A percentile compares a stretch with the other conserved stretches of the same genome.
These are phyloP conservation scores for Aspergillus flavus DNA, from an alignment of 2,329 filamentous ascomycete species.

Conservation along the genomic window DNA sequence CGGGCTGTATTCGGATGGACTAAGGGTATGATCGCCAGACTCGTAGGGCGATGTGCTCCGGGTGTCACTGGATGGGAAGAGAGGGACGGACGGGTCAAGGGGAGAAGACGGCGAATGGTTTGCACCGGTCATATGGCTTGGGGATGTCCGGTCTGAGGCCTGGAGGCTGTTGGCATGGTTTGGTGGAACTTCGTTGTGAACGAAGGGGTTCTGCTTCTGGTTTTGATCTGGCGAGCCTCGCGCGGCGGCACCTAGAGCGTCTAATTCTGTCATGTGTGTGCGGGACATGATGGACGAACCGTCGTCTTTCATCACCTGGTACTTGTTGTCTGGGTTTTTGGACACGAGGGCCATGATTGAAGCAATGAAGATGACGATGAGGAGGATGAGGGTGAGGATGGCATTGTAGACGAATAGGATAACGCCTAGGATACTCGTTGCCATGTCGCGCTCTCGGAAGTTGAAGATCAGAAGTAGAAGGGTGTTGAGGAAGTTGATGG, in stretches of 20 bases:
- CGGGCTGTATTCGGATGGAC: neutral
- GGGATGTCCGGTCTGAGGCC: neutral
- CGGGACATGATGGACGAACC: conserved; percentile 95
- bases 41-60: neutral
- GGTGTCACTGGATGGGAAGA: neutral
- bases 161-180: neutral
- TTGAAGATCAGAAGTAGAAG: conserved; percentile 89
- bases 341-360: conserved; percentile 78
- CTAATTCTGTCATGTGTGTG: conserved; percentile 70
- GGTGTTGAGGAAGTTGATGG: conserved; percentile 85
- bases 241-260: conserved; percentile 84
- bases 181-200: conserved; percentile 40
- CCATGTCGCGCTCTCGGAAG: conserved; percentile 78
- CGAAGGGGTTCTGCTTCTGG: conserved; percentile 58
- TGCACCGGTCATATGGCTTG: neutral
- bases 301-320: conserved; percentile 94
- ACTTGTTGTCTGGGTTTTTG: conserved; percentile 90
- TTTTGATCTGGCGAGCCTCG: conserved; percentile 61
- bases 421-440: conserved; percentile 84
- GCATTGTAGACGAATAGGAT: conserved; percentile 87
- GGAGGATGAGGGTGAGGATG: conserved; percentile 75
- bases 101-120: neutral
- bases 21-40: neutral
- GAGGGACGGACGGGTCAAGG: neutral
- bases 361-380: conserved; percentile 77